A percentile compares a stretch with the other conserved stretches of the same genome.
phyloP scores from a whole-genome alignment of 2,329 filamentous ascomycete species.

The Mycogone perniciosa region DNA sequence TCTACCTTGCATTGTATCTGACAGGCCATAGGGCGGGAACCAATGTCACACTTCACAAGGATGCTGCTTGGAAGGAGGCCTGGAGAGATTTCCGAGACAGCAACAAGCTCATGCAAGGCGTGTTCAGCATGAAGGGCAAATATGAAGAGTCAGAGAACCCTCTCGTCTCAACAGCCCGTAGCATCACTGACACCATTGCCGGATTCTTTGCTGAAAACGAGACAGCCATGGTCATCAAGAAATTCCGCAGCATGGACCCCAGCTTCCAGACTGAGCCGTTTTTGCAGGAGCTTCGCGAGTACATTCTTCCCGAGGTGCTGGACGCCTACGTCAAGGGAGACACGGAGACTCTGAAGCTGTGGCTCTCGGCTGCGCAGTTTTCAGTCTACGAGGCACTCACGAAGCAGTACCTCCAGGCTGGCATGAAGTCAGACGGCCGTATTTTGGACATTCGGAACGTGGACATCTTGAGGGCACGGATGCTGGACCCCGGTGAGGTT shows the following conservation, averaged over 20 bases:
- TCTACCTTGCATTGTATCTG: conserved; percentile 29
- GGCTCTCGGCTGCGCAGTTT: conserved; percentile 94
- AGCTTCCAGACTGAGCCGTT: conserved; percentile 93
- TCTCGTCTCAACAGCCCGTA: conserved; percentile 83
- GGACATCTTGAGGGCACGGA: conserved; percentile 73
- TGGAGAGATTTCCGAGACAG: conserved; percentile 93
- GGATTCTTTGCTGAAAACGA: conserved; percentile 99
- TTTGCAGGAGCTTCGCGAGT: conserved; percentile 90
- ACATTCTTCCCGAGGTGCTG: conserved; percentile 93
- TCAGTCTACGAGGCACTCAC: conserved; percentile 95
- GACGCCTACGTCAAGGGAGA: conserved; percentile 98
- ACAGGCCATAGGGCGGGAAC: conserved; percentile 68
- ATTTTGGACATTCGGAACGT: conserved; percentile 95
- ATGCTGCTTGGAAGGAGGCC: conserved; percentile 95
- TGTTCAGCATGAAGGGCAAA: conserved; percentile 78
- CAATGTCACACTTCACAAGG: conserved; percentile 92
- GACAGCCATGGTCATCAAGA: conserved; percentile 95
- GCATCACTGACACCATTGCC: conserved; percentile 86
- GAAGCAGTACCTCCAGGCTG: conserved; percentile 89
- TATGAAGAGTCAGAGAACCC: conserved; percentile 98
- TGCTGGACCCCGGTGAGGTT: conserved; percentile 78
- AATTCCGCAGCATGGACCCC: conserved; percentile 93
- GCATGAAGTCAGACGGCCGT: conserved; percentile 87
- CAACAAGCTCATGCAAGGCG: conserved; percentile 78
- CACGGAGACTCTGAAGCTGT: conserved; percentile 80